Evolutionary conservation across 2,329 filamentous ascomycete genomes (phyloP), one percentile per base, ranked within the genome.

Genomic region (Penicillium sp.): DNA sequence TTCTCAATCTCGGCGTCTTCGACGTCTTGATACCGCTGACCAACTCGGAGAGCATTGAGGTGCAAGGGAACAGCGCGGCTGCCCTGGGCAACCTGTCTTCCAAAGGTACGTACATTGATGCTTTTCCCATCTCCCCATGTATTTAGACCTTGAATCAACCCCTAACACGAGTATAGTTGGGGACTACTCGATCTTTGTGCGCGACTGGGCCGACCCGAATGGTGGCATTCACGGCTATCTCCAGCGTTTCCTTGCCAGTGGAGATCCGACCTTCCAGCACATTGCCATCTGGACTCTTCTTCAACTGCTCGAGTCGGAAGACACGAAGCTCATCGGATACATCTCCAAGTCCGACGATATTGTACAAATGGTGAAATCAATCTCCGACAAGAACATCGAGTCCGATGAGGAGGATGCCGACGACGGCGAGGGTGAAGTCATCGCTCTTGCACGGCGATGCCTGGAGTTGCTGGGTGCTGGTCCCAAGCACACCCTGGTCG

Each of bases 281-380:
- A 99, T 99, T 67, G 94, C 94, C 45, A 96, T 97, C 57, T 99
- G 94, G 94, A 99, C 94, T 1, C 76, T 99, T 43, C 82, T 99
- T 3, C 94, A 99, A 69, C 82, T 99, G 4, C 86, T 99, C 45
- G 94, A 99, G 74, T 96, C 92, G 0, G 92, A 95, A 69, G 92
- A 99, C 69, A 86, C 89, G 74, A 87, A 85, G 49, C 79, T 99
- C n/a, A 88, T 96, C 57, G 86, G 86, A 44, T 84, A 90, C 44
- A 96, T 99, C 62, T 86, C 89, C 63, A 89, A 92, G 67, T 92
- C 91, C 1, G 89, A 92, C 58, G 90, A 96, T 60, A 88, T 99
- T 60, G 89, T 96, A 50, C 84, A 90, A 56, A 91, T 96, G 81
- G 94, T 97, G 56, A 90, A 89, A 70, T 84, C 84, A 57, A 97